Base-by-base conservation (phyloP, 2,329 filamentous ascomycete genomes). In the Mariannaea sp. region DNA sequence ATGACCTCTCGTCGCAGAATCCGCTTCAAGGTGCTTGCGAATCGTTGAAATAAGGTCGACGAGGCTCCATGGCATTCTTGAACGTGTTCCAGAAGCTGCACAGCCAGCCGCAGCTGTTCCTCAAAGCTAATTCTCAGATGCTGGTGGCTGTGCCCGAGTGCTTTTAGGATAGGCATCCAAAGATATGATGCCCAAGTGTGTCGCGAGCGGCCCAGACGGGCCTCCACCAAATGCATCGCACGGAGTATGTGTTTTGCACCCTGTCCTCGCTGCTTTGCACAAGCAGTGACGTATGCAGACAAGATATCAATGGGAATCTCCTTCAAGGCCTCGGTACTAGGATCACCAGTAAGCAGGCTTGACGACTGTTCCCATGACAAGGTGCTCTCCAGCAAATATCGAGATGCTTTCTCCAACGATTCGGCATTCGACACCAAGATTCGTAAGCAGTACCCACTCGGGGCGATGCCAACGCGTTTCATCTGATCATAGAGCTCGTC, bases 401-500 rank as follows among this genome's bases (percentile, higher is more conserved):
- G 64, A 27, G 80, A 55, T 1, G 78, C 84, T 8, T 75, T 72
- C 8, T 73, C 65, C 9, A 82, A 61, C 4, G 76, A 77, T 1
- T 68, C 62, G 0, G 85, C 80, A 59, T 83, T 73, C 4, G 73
- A 70, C 2, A 91, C 59, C 2, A 91, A 72, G 14, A 83, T 77
- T 3, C 72, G 71, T 7, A 90, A 75, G 20, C 80, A 82, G 33
- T 73, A 68, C 1, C 75, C 77, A 4, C 71, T 65, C 0, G 85
- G 81, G 6, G 66, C 70, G 16, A 87, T 65, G 1, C 78, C 76
- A 2, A 75, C 72, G 1, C 65, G 66, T 10, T 73, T 66, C 83
- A 92, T 88, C 35, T 77, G 73, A 9, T 75, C 65, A 53, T 87
- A 88, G 4, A 92, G 74, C 44, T 81, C 75, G 4, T 77, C 70